Evolutionary conservation across 345 rosid species (phyloP), one percentile per base, ranked within the genome.

Genomic region (Mangifera indica): DNA sequence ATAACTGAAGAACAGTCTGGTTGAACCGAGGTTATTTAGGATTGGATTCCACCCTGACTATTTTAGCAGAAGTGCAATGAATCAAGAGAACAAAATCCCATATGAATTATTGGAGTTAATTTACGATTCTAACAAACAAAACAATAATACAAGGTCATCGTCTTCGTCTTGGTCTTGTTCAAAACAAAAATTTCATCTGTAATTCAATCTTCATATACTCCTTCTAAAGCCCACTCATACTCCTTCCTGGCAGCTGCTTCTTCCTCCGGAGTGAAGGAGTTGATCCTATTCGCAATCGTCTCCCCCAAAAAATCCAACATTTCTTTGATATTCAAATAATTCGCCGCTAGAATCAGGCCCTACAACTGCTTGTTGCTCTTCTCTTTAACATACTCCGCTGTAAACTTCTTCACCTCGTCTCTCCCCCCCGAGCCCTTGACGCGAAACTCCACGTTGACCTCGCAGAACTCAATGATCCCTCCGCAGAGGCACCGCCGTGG

Each of bases 261-360:
- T 65, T 83, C 89, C 67, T 74, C 82, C 3, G 74, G 70, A 1
- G 85, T 77, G n/a, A 53, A 81, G 60, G 79, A 85, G 12, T 42
- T 32, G 32, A 86, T 83, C 66, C 78, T 67, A 1, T 80, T 67
- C 10, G 87, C 84, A 20, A 62, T 58, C 1, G 74, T 53, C 66
- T 59, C 73, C 34, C 32, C 65, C 25, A 86, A 66, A 56, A 74
- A 20, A 4, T 80, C 86, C 44, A 83, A 69, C 56, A 84, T 60
- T 13, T 68, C 56, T 40, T 60, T 78, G 3, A 82, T 66, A n/a
- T 86, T 63, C 20, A 84, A 51, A 57, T 74, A 86, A 32, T 83
- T 78, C 0, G 80, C 83, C 1, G 74, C 87, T 51, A 77, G 10
- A 0, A 84, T 59, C 70, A 83, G 14, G 62, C 80, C 80, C 21